Conservation (phyloP, 2,329 filamentous ascomycete genomes). For the Coniosporium tulheliwenetii region DNA sequence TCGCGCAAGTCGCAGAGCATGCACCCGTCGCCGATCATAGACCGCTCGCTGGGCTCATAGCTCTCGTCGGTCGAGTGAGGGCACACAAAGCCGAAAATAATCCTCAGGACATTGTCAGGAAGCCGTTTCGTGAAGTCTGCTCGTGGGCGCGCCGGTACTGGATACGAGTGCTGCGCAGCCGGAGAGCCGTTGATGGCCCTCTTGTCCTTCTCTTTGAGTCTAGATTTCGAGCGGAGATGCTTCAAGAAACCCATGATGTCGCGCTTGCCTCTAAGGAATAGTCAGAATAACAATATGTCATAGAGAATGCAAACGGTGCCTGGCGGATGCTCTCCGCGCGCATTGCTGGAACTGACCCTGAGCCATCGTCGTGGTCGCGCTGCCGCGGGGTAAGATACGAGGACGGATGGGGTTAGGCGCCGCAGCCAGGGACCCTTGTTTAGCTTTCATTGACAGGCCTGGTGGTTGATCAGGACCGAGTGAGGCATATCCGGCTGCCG, state of each 20-base stretch:
- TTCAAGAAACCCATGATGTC: constrained; percentile 32
- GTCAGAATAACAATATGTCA: no score
- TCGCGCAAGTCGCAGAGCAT: constrained; percentile 91
- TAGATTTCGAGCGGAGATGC: constrained; percentile 28
- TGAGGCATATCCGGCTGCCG: no score
- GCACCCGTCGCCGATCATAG: constrained; percentile 62
- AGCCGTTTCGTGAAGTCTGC: constrained; percentile 34
- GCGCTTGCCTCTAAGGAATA: neutral
- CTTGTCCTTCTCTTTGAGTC: constrained; percentile 20
- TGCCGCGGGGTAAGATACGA: no score
- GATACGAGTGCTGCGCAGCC: constrained; percentile 3
- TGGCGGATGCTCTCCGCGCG: no score
- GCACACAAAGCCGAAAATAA: constrained; percentile 70
- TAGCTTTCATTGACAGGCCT: no score
- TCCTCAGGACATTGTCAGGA: constrained; percentile 52
- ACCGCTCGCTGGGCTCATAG: constrained; percentile 72
- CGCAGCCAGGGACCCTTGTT: no score
- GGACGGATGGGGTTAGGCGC: no score
- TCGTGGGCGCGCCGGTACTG: constrained; percentile 9
- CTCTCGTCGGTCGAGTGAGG: constrained; percentile 64
- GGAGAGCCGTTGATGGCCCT: constrained; percentile 12
- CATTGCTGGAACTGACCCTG: no score
- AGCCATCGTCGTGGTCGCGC: no score
- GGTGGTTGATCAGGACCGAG: no score
- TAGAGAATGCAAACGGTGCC: no score